These are phyloP conservation scores for Pisolithus tinctorius DNA, from an alignment of 768 basidiomycete species.

Conservation along the genomic window DNA sequence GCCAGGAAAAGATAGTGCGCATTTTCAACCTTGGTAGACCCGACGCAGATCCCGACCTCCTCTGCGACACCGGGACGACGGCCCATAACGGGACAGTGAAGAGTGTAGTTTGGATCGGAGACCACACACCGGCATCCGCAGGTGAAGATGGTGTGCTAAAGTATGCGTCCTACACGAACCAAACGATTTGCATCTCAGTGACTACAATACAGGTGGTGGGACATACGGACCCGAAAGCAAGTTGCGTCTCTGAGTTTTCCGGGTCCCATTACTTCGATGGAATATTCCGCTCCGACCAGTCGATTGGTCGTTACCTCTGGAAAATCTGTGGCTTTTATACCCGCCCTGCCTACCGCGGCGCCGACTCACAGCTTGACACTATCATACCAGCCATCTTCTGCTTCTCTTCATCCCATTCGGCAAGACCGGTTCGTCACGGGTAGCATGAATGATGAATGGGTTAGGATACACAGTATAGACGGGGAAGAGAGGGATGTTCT, in stretches of 20 bases:
- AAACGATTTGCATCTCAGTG: constrained; percentile 1
- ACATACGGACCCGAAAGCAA: constrained; percentile 70
- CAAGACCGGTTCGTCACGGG: constrained; percentile 93
- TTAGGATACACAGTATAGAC: constrained; percentile 84
- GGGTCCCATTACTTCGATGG: constrained; percentile 89
- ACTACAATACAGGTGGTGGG: constrained; percentile 79
- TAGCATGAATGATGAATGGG: constrained; percentile 89
- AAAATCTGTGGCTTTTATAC: constrained; percentile 88
- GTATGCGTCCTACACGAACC: constrained; percentile 34
- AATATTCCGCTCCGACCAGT: constrained; percentile 74
- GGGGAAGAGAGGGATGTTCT: constrained; percentile 88
- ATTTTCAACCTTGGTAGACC: constrained; percentile 86
- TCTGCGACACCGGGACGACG: constrained; percentile 50
- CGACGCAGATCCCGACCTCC: constrained; percentile 81
- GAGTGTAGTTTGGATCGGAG: constrained; percentile 90
- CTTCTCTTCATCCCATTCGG: constrained; percentile 85
- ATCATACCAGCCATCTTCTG: constrained; percentile 85
- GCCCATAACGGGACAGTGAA: constrained; percentile 89
- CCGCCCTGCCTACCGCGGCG: constrained; percentile 54
- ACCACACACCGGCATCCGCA: constrained; percentile 80
- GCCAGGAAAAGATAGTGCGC: constrained; percentile 95
- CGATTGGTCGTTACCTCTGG: constrained; percentile 88
- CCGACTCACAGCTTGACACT: constrained; percentile 73
- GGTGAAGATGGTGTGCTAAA: constrained; percentile 91
- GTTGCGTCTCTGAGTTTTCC: constrained; percentile 68